Evolutionary conservation across 305 asterid species (phyloP), one percentile per base, ranked within the genome.

Genomic region (Galium porrigens): DNA sequence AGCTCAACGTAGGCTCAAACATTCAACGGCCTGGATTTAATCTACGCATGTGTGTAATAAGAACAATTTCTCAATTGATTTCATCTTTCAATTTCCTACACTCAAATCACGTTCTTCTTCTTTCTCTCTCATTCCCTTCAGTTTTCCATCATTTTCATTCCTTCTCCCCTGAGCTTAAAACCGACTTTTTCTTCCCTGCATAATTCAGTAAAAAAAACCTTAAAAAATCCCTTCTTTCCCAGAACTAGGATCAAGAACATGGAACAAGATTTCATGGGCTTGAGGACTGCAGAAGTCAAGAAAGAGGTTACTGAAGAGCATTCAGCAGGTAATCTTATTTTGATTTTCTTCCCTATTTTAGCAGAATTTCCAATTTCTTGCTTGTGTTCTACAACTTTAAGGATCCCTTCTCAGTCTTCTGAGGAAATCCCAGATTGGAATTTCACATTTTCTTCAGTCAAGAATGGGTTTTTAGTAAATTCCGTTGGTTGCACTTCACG

Each of bases 261-360:
- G 95, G 94, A 88, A 78, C 84, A 90, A 68, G 89, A 88, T 78
- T 85, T 88, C 81, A 81, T 88, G 90, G 94, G 91, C 22, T 78
- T 85, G 81, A 25, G 69, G 29, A 33, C 69, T 11, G 67, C 37
- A 42, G 49, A 49, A 18, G 81, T 84, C 72, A 88, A 88, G 80
- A 78, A 76, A 55, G 95, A 88, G 73, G 52, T 64, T 59, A 46
- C 79, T 59, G 87, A 84, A 39, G 89, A 82, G 72, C 48, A 67
- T 52, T 68, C 20, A 63, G 87, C 91, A 68, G 95, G 95, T 88
- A 27, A 75, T 51, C 5, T 4, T 33, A 44, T 41, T 27, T 11
- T 0, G 42, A 6, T 34, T 62, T 37, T 51, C 18, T 12, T 39
- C 33, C 33, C 64, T 25, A 42, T 22, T 10, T 15, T 18, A 18